Evolutionary conservation across 2,329 filamentous ascomycete species (phyloP), one percentile per base, ranked within the genome.

Genomic region (Thelonectria discophora): DNA sequence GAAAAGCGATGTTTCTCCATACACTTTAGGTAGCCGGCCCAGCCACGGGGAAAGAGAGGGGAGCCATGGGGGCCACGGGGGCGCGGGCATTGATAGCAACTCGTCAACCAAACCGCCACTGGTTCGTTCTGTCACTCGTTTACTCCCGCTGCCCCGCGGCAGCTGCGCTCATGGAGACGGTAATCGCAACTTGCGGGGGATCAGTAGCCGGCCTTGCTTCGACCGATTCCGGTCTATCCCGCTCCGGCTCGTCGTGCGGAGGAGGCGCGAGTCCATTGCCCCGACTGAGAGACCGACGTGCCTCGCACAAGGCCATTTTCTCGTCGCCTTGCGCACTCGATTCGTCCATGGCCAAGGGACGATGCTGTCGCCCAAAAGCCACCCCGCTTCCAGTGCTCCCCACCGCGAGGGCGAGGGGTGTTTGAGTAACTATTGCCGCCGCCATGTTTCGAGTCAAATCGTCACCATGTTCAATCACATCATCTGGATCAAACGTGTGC

Each of bases 181-280:
- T 62, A 21, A 68, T 67, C 42, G 59, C 61, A 64, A 69, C 54
- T 64, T 71, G 69, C 63, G 69, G 69, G 69, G 69, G 55, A 37
- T 50, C 54, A 56, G 55, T 65, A 66, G 58, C 62, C 66, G 53
- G 59, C 24, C 46, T 69, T 69, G 50, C 68, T 40, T 62, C 63
- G 45, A 55, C 46, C 57, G 61, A 68, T 72, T 68, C 70, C 70
- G 70, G 66, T 69, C 70, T 71, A 59, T 72, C 66, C 69, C 69
- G 69, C 63, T 63, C 65, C 59, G 56, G 57, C 55, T 58, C 54
- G 51, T 68, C 51, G 61, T 62, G 60, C 63, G 51, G 46, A 60
- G 65, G 56, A 30, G 59, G 62, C 59, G 59, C 69, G 62, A 54
- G 52, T 58, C 58, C 62, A 71, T 62, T 64, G 58, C 69, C 65